Evolutionary conservation across 2,329 filamentous ascomycete genomes (phyloP).

Genomic region (Pseudomassariella vexata): DNA sequence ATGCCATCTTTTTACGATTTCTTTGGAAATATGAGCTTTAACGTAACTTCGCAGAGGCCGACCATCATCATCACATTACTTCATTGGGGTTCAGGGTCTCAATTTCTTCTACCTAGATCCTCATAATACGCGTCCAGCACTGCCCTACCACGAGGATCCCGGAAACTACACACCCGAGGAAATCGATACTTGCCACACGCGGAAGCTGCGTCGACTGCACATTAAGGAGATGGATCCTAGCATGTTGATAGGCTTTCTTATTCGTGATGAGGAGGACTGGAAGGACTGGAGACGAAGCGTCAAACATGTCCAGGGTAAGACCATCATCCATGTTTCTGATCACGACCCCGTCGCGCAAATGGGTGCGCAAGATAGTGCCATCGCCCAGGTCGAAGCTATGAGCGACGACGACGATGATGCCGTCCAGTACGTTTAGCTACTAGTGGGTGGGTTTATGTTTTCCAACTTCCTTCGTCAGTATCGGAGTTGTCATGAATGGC

Average conservation of each 20-base stretch:
- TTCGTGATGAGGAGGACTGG: slow-evolving; percentile 80
- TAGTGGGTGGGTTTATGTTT: no score
- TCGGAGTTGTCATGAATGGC: no score
- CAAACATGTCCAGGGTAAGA: slow-evolving; percentile 70
- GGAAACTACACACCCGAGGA: slow-evolving; percentile 64
- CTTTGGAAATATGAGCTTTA: no score
- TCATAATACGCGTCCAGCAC: slow-evolving; percentile 72
- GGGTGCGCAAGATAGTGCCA: slow-evolving; percentile 62
- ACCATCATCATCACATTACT: slow-evolving; percentile 75
- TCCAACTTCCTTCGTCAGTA: not conserved
- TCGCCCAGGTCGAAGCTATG: slow-evolving; percentile 86
- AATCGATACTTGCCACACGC: slow-evolving; percentile 78
- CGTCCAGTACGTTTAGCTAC: slow-evolving; percentile 3
- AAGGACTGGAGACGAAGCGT: slow-evolving; percentile 72
- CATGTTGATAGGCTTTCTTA: slow-evolving; percentile 93
- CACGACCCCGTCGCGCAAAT: slow-evolving; percentile 54
- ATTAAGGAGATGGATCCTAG: slow-evolving; percentile 94
- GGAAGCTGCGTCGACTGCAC: slow-evolving; percentile 74
- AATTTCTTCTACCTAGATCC: slow-evolving; percentile 94
- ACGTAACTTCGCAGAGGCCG: slow-evolving; percentile 62
- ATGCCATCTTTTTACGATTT: no score
- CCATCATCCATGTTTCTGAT: slow-evolving; percentile 79
- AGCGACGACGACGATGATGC: slow-evolving; percentile 59
- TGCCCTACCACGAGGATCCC: slow-evolving; percentile 57
- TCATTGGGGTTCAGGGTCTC: slow-evolving; percentile 58